Evolutionary conservation across 1,139 yeast species (phyloP).

Genomic region (Candida anutae): DNA sequence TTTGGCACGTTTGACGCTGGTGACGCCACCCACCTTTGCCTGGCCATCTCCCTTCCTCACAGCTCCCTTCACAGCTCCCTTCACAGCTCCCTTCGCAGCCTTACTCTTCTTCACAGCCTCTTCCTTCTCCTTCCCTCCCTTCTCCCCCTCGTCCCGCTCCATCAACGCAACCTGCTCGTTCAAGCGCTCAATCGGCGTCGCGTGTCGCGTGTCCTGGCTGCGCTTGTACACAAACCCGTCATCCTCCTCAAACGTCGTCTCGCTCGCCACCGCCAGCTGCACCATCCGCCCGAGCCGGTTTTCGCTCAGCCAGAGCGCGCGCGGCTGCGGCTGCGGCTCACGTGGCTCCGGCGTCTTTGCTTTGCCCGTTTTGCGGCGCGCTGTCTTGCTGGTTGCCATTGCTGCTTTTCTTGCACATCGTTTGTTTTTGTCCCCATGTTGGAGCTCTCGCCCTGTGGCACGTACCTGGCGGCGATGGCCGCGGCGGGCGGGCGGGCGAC

Average conservation of each 20-base stretch:
- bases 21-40: not conserved
- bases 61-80: not conserved
- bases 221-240: slow-evolving; percentile 40
- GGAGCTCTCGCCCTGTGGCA: slow-evolving; percentile 11
- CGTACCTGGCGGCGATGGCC: slow-evolving; percentile 8
- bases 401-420: slow-evolving; percentile 1
- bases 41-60: no score
- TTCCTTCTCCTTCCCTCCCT: slow-evolving; percentile 1
- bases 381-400: not conserved
- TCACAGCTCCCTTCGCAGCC: not conserved
- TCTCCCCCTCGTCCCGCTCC: slow-evolving; percentile 4
- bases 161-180: slow-evolving; percentile 14
- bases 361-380: not conserved
- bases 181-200: slow-evolving; percentile 20
- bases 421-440: no score
- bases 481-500: no score
- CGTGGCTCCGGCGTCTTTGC: slow-evolving; percentile 4
- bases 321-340: slow-evolving; percentile 3
- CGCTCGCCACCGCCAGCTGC: not conserved
- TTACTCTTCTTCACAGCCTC: not conserved
- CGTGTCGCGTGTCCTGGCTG: slow-evolving; percentile 14
- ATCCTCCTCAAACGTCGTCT: slow-evolving; percentile 29
- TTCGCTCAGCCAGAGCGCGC: no score
- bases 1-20: slow-evolving; percentile 5
- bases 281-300: no score